Conservation (phyloP, 495 filamentous ascomycete genomes). For the Aspergillus leporis region DNA sequence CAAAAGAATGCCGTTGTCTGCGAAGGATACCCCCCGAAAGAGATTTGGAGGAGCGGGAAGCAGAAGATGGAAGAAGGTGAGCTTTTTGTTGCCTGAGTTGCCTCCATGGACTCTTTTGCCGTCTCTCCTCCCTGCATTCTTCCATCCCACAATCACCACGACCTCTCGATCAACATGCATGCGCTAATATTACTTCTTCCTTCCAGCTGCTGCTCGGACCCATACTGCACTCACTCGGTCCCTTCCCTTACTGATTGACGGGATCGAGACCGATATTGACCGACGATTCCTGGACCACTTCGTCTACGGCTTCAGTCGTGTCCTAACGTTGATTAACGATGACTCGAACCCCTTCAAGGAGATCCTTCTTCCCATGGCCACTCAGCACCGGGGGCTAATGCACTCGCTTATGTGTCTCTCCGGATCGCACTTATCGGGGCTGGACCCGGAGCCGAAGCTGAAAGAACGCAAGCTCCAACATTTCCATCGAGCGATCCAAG, state of each 20-base stretch:
- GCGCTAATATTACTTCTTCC: neutral
- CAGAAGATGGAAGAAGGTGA: slow-evolving; percentile 76
- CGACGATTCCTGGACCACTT: slow-evolving; percentile 86
- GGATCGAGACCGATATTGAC: slow-evolving; percentile 83
- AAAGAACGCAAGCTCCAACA: slow-evolving; percentile 51
- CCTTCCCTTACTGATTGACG: slow-evolving; percentile 78
- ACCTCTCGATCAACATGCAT: neutral
- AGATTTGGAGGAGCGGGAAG: slow-evolving; percentile 81
- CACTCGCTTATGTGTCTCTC: slow-evolving; percentile 87
- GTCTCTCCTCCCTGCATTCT: slow-evolving; percentile 3
- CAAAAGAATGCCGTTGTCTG: slow-evolving; percentile 93
- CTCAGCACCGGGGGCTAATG: slow-evolving; percentile 83
- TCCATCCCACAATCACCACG: neutral
- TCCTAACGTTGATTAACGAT: slow-evolving; percentile 81
- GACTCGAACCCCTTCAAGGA: slow-evolving; percentile 87
- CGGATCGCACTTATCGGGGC: slow-evolving; percentile 69
- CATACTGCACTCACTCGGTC: slow-evolving; percentile 55
- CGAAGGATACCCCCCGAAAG: slow-evolving; percentile 89
- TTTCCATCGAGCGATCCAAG: slow-evolving; percentile 47
- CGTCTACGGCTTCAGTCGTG: slow-evolving; percentile 73
- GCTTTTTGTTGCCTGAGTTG: slow-evolving; percentile 9
- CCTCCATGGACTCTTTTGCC: neutral
- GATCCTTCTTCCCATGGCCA: slow-evolving; percentile 82
- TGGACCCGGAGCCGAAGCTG: slow-evolving; percentile 45
- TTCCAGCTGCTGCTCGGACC: slow-evolving; percentile 30